Evolutionary conservation across 179 eudicot genomes (phyloP), one percentile per base, ranked within the genome.

Genomic region (Spinacia oleracea): DNA sequence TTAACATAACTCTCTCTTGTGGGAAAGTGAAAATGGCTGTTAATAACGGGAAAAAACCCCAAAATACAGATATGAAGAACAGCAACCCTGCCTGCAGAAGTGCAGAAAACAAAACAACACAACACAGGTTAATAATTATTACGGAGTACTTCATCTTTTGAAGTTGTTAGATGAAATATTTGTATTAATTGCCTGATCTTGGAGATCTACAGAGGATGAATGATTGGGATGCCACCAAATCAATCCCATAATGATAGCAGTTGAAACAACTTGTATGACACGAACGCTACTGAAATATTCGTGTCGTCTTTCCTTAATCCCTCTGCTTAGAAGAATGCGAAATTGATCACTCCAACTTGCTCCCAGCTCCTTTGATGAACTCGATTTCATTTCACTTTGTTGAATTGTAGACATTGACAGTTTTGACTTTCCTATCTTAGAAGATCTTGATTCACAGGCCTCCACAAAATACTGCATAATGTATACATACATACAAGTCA

Each of bases 11-110:
- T 78, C 93, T 84, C 82, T 96, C 99, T 87, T 96, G 99, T n/a
- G 99, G 99, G 73, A 96, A 96, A 51, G 97, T 91, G 79, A 93
- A 96, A 67, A 96, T 92, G 62, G 99, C 96, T 35, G 98, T 93
- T 85, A 93, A 92, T n/a, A 96, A 90, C 0, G 99, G 98, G 46
- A 92, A 92, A 83, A 93, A 93, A 1, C 96, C 97, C 99, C 99
- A 96, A 74, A 96, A 96, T 14, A 96, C 97, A 1, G 94, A 85
- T 23, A 96, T 92, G 85, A 96, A 96, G 93, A 93, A 93, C 40
- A 96, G 84, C 75, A 96, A 67, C 55, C 99, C 99, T 74, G 90
- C 94, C 97, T 96, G 92, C 86, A 87, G 6, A 51, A n/a, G n/a
- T 72, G 29, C 75, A 72, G 45, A 72, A 32, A 72, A 7, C 40